phyloP scores from a whole-genome alignment of 2,329 filamentous ascomycete species.

The Didymella sp. region DNA sequence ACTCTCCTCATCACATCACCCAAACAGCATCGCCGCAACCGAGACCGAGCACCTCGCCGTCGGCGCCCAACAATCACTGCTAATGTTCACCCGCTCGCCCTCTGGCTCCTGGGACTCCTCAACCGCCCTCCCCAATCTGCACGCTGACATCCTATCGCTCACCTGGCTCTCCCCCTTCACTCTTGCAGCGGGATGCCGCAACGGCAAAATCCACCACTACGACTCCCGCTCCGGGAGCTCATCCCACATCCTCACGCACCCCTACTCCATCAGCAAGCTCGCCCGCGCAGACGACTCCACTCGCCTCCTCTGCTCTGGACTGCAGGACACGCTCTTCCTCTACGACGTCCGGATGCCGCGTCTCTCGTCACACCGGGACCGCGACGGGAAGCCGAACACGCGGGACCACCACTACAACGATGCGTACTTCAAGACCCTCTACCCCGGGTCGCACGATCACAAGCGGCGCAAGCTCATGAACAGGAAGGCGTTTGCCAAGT shows the following conservation, averaged over 20 bases:
- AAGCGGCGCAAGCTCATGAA: conserved; percentile 26
- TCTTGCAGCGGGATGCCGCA: conserved; percentile 43
- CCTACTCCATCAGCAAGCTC: conserved; percentile 31
- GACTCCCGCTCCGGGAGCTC: conserved; percentile 40
- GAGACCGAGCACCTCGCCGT: conserved; percentile 42
- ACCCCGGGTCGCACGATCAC: conserved; percentile 15
- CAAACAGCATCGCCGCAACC: conserved; percentile 28
- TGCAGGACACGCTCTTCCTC: conserved; percentile 36
- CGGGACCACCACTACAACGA: conserved; percentile 24
- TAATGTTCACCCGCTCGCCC: conserved; percentile 32
- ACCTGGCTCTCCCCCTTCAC: conserved; percentile 44
- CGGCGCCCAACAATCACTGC: conserved; percentile 37
- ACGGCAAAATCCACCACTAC: conserved; percentile 44
- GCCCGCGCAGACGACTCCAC: conserved; percentile 37
- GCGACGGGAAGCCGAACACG: background rate
- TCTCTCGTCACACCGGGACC: background rate
- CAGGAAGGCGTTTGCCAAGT: conserved; percentile 16
- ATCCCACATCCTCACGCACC: conserved; percentile 35
- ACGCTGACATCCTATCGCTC: conserved; percentile 42
- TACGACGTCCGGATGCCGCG: conserved; percentile 43
- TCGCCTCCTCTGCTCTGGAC: conserved; percentile 37
- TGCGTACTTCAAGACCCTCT: conserved; percentile 21
- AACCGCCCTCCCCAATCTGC: conserved; percentile 13
- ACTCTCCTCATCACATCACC: conserved; percentile 18
- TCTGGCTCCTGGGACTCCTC: conserved; percentile 32